Percentiles rank a stretch among this genome's conserved stretches.
These are phyloP conservation scores for Darksidea phi DNA, from an alignment of 495 filamentous ascomycete genomes.

Conservation along the genomic window DNA sequence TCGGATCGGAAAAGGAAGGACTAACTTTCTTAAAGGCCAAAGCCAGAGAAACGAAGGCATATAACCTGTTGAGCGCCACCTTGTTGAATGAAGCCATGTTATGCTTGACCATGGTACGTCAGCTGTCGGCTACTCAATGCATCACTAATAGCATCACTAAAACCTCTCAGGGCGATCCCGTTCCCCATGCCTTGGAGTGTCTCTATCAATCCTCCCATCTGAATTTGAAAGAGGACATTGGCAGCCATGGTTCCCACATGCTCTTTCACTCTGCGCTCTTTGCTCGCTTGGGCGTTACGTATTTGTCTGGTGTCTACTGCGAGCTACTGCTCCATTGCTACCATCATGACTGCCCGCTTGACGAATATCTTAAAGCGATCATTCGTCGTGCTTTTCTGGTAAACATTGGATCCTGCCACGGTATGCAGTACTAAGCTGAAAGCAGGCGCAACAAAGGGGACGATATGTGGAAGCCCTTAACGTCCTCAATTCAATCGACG, in stretches of 20 bases:
- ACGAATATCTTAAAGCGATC: constrained; percentile 72
- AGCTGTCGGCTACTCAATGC: too few relatives aligned
- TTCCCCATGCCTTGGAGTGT: constrained; percentile 72
- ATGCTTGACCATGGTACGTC: constrained; percentile 59
- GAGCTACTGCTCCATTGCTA: constrained; percentile 80
- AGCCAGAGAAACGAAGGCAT: constrained; percentile 85
- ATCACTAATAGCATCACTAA: constrained; percentile 18
- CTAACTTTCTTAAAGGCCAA: constrained; percentile 82
- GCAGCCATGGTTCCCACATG: constrained; percentile 70
- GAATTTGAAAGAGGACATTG: constrained; percentile 72
- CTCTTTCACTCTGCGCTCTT: constrained; percentile 70
- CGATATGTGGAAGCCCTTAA: constrained; percentile 68
- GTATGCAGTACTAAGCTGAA: constrained; percentile 27
- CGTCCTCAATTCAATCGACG: constrained; percentile 64
- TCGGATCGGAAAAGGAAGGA: constrained; percentile 77
- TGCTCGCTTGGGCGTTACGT: constrained; percentile 59
- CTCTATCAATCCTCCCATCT: constrained; percentile 79
- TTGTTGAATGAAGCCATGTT: constrained; percentile 85
- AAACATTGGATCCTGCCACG: constrained; percentile 23
- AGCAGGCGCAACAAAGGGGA: constrained; percentile 60
- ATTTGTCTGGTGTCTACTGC: constrained; percentile 63
- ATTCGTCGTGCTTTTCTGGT: constrained; percentile 60
- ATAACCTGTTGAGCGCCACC: constrained; percentile 79
- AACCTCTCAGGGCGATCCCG: constrained; percentile 66
- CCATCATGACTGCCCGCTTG: constrained; percentile 59